Evolutionary conservation across 106 monocot genomes (phyloP), one percentile per base, ranked within the genome.

Genomic region (Phalaenopsis equestris): DNA sequence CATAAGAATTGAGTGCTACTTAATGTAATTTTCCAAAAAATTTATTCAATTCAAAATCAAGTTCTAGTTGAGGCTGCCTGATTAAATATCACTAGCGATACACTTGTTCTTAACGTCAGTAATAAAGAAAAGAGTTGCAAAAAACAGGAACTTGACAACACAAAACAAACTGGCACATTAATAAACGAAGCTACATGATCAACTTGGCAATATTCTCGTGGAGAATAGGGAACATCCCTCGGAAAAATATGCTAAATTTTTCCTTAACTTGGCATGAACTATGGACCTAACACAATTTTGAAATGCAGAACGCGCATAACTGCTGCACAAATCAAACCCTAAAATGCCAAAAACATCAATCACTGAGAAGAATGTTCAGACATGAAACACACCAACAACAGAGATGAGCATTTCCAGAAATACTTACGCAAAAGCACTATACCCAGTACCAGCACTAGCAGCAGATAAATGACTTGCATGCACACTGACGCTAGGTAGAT

Each of bases 361-460:
- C 72, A 72, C 6, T 65, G 17, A 42, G 73, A 16, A 38, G 11
- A 72, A 72, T 16, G 8, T 72, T 41, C 14, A 4, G 39, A 5
- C 72, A 72, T 41, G 41, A 72, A 72, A 72, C 3, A 2, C 72
- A 72, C 1, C 72, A 41, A 17, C 3, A 72, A 14, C 17, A 41
- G 72, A 72, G 41, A 41, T 72, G 12, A 41, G 41, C 43, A 8
- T 45, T 4, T n/a, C 30, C 5, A 73, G 12, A 73, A 80, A 56
- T 72, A 88, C 97, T 89, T 81, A 98, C 97, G 90, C 94, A 88
- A 98, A 98, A 61, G 92, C 97, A 41, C 89, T 92, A 80, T 98
- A 98, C 73, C 97, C 97, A 88, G 87, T 80, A 81, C 94, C 97
- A 77, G 88, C 90, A 86, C 81, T 87, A 48, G 94, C 85, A 84